phyloP scores from a whole-genome alignment of 768 basidiomycete species.

The Naematelia encephala region DNA sequence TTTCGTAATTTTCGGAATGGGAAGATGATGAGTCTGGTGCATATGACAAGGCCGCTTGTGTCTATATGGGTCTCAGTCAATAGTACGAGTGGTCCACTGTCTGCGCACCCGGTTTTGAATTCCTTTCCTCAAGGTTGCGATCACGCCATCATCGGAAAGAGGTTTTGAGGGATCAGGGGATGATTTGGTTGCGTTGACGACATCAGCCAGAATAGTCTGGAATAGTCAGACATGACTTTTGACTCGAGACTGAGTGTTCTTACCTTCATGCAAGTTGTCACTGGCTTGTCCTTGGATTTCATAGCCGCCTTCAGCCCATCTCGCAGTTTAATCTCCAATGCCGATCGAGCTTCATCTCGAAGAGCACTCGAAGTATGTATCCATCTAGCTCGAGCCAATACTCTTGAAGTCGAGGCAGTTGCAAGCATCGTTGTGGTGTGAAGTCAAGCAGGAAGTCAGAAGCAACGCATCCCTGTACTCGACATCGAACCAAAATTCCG shows the following conservation, averaged over 20 bases:
- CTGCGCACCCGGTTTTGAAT: slow-evolving; percentile 46
- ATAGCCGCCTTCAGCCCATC: slow-evolving; percentile 49
- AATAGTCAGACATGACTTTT: not conserved
- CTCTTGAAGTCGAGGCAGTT: not conserved
- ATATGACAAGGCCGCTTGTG: slow-evolving; percentile 45
- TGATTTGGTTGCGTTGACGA: slow-evolving; percentile 46
- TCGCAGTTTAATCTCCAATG: slow-evolving; percentile 37
- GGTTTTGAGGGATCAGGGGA: slow-evolving; percentile 40
- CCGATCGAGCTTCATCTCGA: slow-evolving; percentile 2
- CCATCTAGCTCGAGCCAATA: not conserved
- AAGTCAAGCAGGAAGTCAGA: not conserved
- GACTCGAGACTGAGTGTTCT: not conserved
- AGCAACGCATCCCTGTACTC: not conserved
- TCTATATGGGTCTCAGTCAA: slow-evolving; percentile 13
- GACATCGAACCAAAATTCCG: not conserved
- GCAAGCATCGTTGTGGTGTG: not conserved
- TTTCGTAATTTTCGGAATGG: slow-evolving; percentile 37
- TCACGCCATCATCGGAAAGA: slow-evolving; percentile 33
- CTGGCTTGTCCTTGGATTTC: slow-evolving; percentile 45
- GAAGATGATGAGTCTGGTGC: slow-evolving; percentile 34
- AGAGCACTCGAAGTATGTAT: not conserved
- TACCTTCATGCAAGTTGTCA: slow-evolving; percentile 41
- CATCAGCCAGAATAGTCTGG: slow-evolving; percentile 40
- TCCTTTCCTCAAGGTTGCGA: slow-evolving; percentile 42
- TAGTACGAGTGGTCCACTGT: not conserved